Evolutionary conservation across 495 filamentous ascomycete species (phyloP).

Genomic region (Penicillium crystallinum): DNA sequence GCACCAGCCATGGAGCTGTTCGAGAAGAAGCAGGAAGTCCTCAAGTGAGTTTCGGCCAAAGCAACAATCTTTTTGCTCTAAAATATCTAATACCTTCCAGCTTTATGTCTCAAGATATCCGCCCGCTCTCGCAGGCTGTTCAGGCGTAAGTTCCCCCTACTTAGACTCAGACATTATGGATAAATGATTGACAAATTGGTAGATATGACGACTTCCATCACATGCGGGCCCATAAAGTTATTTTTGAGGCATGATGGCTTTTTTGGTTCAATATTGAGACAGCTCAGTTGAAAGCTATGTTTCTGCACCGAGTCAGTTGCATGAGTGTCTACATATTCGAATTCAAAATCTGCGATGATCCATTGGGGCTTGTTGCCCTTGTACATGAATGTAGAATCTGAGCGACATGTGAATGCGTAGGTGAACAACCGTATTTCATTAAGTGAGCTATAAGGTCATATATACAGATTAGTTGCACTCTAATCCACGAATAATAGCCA

Average conservation of each 20-base stretch:
- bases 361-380: too few relatives aligned
- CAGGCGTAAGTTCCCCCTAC: slow-evolving; percentile 22
- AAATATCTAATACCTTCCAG: slow-evolving; percentile 16
- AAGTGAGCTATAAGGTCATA: too few relatives aligned
- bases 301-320: too few relatives aligned
- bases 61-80: background rate
- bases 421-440: too few relatives aligned
- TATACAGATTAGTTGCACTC: too few relatives aligned
- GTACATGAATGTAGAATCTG: too few relatives aligned
- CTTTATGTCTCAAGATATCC: slow-evolving; percentile 35
- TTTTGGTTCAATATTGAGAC: too few relatives aligned
- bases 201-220: slow-evolving; percentile 35
- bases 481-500: too few relatives aligned
- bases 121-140: slow-evolving; percentile 32
- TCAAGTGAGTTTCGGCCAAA: slow-evolving; percentile 21
- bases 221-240: slow-evolving; percentile 34
- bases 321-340: too few relatives aligned
- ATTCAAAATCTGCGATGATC: too few relatives aligned
- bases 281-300: too few relatives aligned
- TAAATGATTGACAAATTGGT: background rate
- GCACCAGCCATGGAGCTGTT: slow-evolving; percentile 64
- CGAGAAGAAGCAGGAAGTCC: slow-evolving; percentile 42
- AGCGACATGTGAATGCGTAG: too few relatives aligned
- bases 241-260: slow-evolving; percentile 23
- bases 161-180: background rate